Percentiles rank a stretch among this genome's conserved stretches.
phyloP scores from a whole-genome alignment of 2,329 filamentous ascomycete genomes.

The Harringtonia lauricola region DNA sequence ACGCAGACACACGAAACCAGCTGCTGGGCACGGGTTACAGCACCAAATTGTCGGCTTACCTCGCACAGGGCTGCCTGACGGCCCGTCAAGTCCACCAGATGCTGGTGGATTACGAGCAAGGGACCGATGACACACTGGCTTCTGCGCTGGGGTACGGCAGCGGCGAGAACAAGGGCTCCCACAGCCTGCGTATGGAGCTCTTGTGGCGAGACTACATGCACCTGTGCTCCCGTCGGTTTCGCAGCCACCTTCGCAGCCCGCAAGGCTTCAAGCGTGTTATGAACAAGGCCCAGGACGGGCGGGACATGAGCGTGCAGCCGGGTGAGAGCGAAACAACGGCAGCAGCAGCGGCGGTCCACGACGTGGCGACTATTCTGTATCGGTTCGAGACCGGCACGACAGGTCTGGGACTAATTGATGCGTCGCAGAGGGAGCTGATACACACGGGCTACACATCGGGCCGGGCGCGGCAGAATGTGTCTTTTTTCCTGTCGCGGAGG shows the following conservation, averaged over 20 bases:
- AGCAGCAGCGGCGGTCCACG: too few relatives aligned
- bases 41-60: constrained; percentile 64
- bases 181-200: constrained; percentile 59
- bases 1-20: constrained; percentile 62
- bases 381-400: constrained; percentile 58
- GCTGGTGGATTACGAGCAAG: constrained; percentile 61
- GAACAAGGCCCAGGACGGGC: too few relatives aligned
- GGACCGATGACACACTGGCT: constrained; percentile 28
- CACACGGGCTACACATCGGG: constrained; percentile 72
- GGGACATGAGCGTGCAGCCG: too few relatives aligned
- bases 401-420: constrained; percentile 68
- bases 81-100: constrained; percentile 60
- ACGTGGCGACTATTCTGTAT: constrained; percentile 40
- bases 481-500: constrained; percentile 62
- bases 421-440: constrained; percentile 61
- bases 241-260: constrained; percentile 40
- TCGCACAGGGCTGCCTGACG: constrained; percentile 62
- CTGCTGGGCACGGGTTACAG: constrained; percentile 60
- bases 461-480: constrained; percentile 65
- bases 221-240: constrained; percentile 56
- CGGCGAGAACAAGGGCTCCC: constrained; percentile 63
- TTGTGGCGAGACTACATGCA: constrained; percentile 77
- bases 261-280: background rate
- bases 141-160: constrained; percentile 47
- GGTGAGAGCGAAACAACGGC: too few relatives aligned